Conservation (phyloP, 208 protist genomes). For the Acanthamoeba triangularis region DNA sequence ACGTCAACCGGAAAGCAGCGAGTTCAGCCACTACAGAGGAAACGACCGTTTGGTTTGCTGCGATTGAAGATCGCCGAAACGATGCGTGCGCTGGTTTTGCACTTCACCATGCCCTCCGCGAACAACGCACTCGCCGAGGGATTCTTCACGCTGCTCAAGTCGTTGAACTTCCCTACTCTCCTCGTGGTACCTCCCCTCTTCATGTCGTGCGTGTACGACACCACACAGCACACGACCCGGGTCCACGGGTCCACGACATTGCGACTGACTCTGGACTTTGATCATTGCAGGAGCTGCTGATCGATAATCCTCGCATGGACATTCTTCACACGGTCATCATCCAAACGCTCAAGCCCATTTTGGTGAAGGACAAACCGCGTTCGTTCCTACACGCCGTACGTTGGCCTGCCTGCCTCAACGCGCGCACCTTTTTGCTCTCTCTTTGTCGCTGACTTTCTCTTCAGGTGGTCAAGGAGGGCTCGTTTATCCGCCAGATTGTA, state of each 20-base stretch:
- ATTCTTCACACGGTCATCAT: constrained; percentile 65
- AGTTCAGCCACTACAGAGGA: background rate
- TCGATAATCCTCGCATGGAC: constrained; percentile 39
- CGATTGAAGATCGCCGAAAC: constrained; percentile 2
- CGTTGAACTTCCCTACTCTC: background rate
- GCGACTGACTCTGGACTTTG: background rate
- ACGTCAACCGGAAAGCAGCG: background rate
- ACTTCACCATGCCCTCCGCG: background rate
- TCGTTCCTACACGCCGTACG: constrained; percentile 13
- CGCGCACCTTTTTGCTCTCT: background rate
- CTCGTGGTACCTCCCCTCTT: background rate
- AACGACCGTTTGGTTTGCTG: constrained; percentile 8
- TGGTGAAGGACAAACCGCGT: constrained; percentile 14
- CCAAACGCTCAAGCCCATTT: constrained; percentile 41
- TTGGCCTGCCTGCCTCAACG: background rate
- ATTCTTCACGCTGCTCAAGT: background rate
- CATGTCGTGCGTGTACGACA: background rate
- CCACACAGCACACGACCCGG: background rate
- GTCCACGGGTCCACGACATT: background rate
- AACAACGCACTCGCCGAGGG: background rate
- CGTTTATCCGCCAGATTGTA: background rate
- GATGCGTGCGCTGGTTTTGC: constrained; percentile 17
- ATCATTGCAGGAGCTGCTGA: background rate
- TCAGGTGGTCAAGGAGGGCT: constrained; percentile 7
- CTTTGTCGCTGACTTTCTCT: too few relatives aligned